Evolutionary conservation across 495 filamentous ascomycete genomes (phyloP), one percentile per base, ranked within the genome.

Genomic region (Collariella sp.): DNA sequence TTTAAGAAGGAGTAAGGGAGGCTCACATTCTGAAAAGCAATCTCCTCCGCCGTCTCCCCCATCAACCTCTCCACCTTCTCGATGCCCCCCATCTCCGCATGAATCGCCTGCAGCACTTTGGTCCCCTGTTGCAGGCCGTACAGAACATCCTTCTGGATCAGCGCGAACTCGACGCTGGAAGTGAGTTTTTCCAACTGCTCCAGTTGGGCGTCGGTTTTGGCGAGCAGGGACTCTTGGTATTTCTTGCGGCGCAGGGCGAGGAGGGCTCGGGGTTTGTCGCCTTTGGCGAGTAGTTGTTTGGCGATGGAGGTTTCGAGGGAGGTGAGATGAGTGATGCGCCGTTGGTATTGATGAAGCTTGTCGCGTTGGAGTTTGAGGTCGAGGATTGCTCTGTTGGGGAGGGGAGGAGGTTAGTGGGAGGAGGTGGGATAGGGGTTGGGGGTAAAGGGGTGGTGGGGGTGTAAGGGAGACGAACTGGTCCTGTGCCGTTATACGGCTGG

Each of bases 331-430:
- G 83, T 83, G 64, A 98, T 91, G 59, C 87, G 86, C 55, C 84
- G 83, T 67, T 95, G 89, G 72, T 98, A 96, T 62, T 94, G 87
- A 58, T 90, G 89, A 2, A 97, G 87, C 62, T 87, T 90, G 77
- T 98, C 93, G 66, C 93, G 91, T 72, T 98, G 94, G 73, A 83
- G 87, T 70, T 97, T 97, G 67, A 98, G 83, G 72, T 97, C 89
- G 54, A 96, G 85, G 68, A 97, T 96, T 34, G 93, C 93, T 61
- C 74, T 74, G 46, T 22, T 54, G 45, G 42, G 24, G 23, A 34
- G 12, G 46, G 36, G 20, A 7, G 13, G 31, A 29, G 50, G 26
- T 31, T 31, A 31, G 26, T 31, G 19, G n/a, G 12, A 5, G 47
- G 18, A 11, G 41, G 40, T 22, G 23, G 36, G 3, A 16, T 22